These are phyloP conservation scores for Starmera dryadoides DNA, from an alignment of 805 yeast genomes.

Conservation along the genomic window DNA sequence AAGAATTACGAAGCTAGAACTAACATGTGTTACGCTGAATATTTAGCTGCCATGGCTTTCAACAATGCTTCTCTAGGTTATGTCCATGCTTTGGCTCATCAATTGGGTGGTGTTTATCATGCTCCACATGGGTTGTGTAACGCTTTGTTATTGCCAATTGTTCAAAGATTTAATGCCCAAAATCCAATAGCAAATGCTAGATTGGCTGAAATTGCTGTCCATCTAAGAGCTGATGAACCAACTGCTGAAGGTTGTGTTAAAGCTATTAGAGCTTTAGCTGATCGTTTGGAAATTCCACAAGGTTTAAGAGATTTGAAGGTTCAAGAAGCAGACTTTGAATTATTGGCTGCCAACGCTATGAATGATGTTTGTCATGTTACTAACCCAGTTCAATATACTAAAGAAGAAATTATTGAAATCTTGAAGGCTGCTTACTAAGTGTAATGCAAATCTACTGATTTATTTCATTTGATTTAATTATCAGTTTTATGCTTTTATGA, in stretches of 20 bases:
- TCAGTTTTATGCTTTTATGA: too few relatives aligned
- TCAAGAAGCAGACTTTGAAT: conserved; percentile 15
- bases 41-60: conserved; percentile 38
- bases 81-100: conserved; percentile 36
- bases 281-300: conserved; percentile 13
- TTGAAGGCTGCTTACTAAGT: conserved; percentile 10
- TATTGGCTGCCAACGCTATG: conserved; percentile 17
- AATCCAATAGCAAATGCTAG: conserved; percentile 8
- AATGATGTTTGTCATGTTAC: conserved; percentile 16
- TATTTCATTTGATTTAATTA: too few relatives aligned
- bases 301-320: conserved; percentile 15
- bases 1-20: conserved; percentile 34
- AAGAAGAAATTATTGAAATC: conserved; percentile 16
- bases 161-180: conserved; percentile 16
- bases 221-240: conserved; percentile 10
- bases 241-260: conserved; percentile 13
- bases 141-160: conserved; percentile 38
- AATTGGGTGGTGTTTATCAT: conserved; percentile 30
- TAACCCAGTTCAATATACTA: conserved; percentile 16
- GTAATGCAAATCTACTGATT: too few relatives aligned
- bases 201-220: conserved; percentile 14
- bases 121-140: conserved; percentile 38
- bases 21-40: conserved; percentile 35
- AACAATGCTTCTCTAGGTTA: conserved; percentile 34
- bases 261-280: conserved; percentile 8